These are phyloP conservation scores for Ophiosphaerella herpotricha DNA, from an alignment of 2,329 filamentous ascomycete species.

Conservation along the genomic window DNA sequence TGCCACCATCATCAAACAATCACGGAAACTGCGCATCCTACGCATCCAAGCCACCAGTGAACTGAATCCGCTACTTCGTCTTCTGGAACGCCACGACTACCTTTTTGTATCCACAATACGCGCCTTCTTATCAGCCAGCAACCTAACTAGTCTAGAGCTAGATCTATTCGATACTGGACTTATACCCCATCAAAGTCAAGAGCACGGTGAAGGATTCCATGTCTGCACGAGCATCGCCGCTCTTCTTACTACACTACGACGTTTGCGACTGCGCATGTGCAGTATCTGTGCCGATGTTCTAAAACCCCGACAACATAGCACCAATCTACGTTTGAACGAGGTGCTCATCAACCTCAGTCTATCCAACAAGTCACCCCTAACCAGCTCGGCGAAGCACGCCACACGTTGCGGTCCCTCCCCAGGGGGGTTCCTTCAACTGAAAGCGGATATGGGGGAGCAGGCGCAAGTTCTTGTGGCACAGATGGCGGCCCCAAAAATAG, in stretches of 20 bases:
- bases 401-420: conserved; percentile 14
- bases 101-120: conserved; percentile 20
- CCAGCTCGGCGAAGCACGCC: conserved; percentile 12
- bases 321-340: conserved; percentile 24
- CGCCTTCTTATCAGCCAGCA: conserved; percentile 19
- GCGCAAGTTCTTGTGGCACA: conserved; percentile 23
- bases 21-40: conserved; percentile 22
- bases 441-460: conserved; percentile 26
- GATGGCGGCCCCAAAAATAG: conserved; percentile 24
- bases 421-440: conserved; percentile 13
- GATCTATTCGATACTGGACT: conserved; percentile 10
- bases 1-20: conserved; percentile 20
- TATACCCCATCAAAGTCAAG: conserved; percentile 15
- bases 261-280: conserved; percentile 24
- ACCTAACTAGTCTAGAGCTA: conserved; percentile 18
- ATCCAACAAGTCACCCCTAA: conserved; percentile 18
- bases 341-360: conserved; percentile 27
- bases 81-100: conserved; percentile 20
- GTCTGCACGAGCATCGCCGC: conserved; percentile 52
- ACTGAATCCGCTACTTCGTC: conserved; percentile 16
- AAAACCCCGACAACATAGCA: conserved; percentile 18
- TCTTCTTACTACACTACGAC: conserved; percentile 47
- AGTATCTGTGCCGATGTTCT: conserved; percentile 24
- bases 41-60: conserved; percentile 22
- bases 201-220: conserved; percentile 17